Evolutionary conservation across 2,329 filamentous ascomycete genomes (phyloP).

Genomic region (Elsinoe ampelina): DNA sequence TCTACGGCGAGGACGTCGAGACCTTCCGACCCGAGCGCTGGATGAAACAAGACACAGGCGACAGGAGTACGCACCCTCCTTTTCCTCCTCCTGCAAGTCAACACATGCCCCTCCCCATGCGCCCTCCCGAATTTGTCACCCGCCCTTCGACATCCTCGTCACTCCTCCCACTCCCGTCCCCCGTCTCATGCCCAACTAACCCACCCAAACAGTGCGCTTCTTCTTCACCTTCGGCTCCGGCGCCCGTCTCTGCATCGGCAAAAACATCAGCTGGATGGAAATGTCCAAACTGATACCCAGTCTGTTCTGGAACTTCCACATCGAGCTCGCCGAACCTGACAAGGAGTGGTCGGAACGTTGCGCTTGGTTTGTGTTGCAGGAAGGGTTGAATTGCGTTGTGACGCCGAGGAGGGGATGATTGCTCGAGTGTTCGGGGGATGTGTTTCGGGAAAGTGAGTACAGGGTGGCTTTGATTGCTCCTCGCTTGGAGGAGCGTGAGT

Average conservation of each 20-base stretch:
- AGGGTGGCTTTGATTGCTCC: too few relatives aligned
- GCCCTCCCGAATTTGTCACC: background rate
- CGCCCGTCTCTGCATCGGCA: slow-evolving; percentile 22
- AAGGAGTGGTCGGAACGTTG: slow-evolving; percentile 24
- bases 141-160: background rate
- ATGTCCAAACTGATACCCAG: slow-evolving; percentile 29
- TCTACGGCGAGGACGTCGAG: slow-evolving; percentile 27
- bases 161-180: background rate
- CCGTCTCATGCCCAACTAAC: background rate
- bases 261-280: slow-evolving; percentile 29
- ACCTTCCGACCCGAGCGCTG: slow-evolving; percentile 29
- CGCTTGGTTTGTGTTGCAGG: slow-evolving; percentile 27
- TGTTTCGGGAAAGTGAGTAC: too few relatives aligned
- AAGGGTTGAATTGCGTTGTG: slow-evolving; percentile 22
- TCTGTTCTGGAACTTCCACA: slow-evolving; percentile 28
- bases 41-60: slow-evolving; percentile 22
- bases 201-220: slow-evolving; percentile 20
- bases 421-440: background rate
- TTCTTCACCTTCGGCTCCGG: slow-evolving; percentile 30
- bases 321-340: slow-evolving; percentile 26
- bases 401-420: slow-evolving; percentile 12
- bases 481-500: too few relatives aligned
- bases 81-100: background rate
- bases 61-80: slow-evolving; percentile 15
- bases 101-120: background rate